These are phyloP conservation scores for Vitis hybrid DNA, from an alignment of 177 flowering plant genomes.

Conservation along the genomic window DNA sequence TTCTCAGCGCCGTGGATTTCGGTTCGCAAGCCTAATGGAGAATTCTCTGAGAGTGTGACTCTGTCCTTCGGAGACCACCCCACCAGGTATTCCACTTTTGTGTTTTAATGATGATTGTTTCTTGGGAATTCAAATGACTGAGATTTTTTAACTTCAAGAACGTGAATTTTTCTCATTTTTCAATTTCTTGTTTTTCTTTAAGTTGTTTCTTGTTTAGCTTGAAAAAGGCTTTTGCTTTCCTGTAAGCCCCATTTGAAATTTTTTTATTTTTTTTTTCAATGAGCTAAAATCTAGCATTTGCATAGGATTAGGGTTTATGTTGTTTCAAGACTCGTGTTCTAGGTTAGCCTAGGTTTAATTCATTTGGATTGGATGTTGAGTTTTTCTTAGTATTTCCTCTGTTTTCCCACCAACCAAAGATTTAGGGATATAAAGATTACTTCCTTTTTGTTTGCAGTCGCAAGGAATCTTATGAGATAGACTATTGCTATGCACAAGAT, in stretches of 20 bases:
- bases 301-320: too few relatives aligned
- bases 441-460: constrained; percentile 28
- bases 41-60: constrained; percentile 27
- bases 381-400: not conserved
- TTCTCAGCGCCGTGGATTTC: constrained; percentile 33
- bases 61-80: constrained; percentile 40
- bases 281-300: too few relatives aligned
- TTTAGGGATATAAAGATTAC: not conserved
- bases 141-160: not conserved
- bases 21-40: constrained; percentile 36
- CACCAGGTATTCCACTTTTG: constrained; percentile 25
- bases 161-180: not conserved
- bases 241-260: too few relatives aligned
- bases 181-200: too few relatives aligned
- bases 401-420: not conserved
- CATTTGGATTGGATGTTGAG: too few relatives aligned
- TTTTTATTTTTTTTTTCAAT: too few relatives aligned
- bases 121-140: not conserved
- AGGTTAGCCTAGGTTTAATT: too few relatives aligned
- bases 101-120: not conserved
- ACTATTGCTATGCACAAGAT: constrained; percentile 58
- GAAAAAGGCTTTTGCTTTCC: too few relatives aligned
- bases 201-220: too few relatives aligned
- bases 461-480: constrained; percentile 49
- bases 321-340: too few relatives aligned